phyloP scores from a whole-genome alignment of 257 asterid genomes.

The Avicennia marina region DNA sequence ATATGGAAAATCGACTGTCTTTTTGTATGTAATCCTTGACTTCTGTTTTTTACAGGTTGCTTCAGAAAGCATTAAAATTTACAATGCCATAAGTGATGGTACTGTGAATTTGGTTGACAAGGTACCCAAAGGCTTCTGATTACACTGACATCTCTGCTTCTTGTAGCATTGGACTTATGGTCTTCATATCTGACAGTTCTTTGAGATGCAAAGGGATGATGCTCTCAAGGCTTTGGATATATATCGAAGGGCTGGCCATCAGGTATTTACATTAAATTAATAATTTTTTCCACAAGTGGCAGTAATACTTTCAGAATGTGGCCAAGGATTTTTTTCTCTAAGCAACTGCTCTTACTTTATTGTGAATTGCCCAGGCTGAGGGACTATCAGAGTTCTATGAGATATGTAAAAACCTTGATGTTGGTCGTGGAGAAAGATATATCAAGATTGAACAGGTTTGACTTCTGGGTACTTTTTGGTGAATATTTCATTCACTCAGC shows the following conservation, averaged over 20 bases:
- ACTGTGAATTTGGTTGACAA: slow-evolving; percentile 91
- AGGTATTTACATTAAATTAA: slow-evolving; percentile 39
- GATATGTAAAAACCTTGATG: slow-evolving; percentile 79
- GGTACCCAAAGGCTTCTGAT: slow-evolving; percentile 40
- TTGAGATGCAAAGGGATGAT: slow-evolving; percentile 96
- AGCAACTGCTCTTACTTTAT: slow-evolving; percentile 4
- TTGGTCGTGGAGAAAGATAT: slow-evolving; percentile 88
- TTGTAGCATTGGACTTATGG: slow-evolving; percentile 12
- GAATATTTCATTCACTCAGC: background rate
- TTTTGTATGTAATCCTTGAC: slow-evolving; percentile 16
- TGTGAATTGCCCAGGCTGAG: slow-evolving; percentile 63
- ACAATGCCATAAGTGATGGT: slow-evolving; percentile 84
- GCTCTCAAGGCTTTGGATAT: slow-evolving; percentile 90
- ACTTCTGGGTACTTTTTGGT: background rate
- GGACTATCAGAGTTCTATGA: slow-evolving; percentile 87
- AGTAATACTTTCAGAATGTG: background rate
- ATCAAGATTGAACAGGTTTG: slow-evolving; percentile 95
- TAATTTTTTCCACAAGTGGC: background rate
- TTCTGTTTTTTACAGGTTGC: slow-evolving; percentile 59
- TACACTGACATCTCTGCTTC: slow-evolving; percentile 5
- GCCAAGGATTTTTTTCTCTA: background rate
- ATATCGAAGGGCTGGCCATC: slow-evolving; percentile 85
- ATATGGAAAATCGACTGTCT: background rate
- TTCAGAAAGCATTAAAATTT: slow-evolving; percentile 85
- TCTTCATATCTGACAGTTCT: slow-evolving; percentile 57